Evolutionary conservation across 1,284 basidiomycete species (phyloP).

Genomic region (Sporisorium graminicola): DNA sequence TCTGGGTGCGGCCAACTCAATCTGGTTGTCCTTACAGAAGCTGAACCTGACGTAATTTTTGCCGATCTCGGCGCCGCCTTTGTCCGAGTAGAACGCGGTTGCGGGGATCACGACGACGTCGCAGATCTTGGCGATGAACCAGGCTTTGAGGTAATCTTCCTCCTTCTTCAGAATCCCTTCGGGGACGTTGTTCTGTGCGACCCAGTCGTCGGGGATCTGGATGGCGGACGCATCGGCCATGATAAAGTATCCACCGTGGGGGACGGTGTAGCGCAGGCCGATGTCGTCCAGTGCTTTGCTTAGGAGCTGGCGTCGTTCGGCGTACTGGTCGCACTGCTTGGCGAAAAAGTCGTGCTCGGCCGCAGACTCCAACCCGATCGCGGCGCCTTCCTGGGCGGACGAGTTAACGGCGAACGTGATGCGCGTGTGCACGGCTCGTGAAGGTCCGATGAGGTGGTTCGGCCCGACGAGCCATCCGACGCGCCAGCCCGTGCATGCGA

Average conservation of each 20-base stretch:
- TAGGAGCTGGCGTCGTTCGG: slow-evolving; percentile 81
- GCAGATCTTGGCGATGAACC: slow-evolving; percentile 66
- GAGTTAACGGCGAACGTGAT: slow-evolving; percentile 96
- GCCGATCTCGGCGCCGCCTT: slow-evolving; percentile 42
- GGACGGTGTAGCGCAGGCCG: slow-evolving; percentile 79
- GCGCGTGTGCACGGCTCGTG: slow-evolving; percentile 88
- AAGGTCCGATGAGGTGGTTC: slow-evolving; percentile 82
- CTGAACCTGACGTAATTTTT: slow-evolving; percentile 63
- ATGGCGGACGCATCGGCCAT: slow-evolving; percentile 83
- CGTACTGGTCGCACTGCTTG: slow-evolving; percentile 82
- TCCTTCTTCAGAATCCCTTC: slow-evolving; percentile 81
- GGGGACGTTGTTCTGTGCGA: slow-evolving; percentile 84
- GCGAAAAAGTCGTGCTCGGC: slow-evolving; percentile 82
- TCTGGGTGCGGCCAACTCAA: slow-evolving; percentile 55
- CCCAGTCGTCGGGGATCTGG: slow-evolving; percentile 84
- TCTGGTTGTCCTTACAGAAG: slow-evolving; percentile 67
- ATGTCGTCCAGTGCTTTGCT: slow-evolving; percentile 83
- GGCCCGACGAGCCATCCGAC: slow-evolving; percentile 96
- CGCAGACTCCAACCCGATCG: slow-evolving; percentile 77
- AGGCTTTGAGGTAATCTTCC: slow-evolving; percentile 83
- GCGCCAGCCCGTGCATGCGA: slow-evolving; percentile 97
- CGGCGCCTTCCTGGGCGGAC: slow-evolving; percentile 78
- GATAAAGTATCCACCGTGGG: slow-evolving; percentile 65
- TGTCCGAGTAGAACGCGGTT: slow-evolving; percentile 64
- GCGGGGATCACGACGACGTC: slow-evolving; percentile 67